phyloP scores from a whole-genome alignment of 805 yeast species.

The Spathaspora arborariae region DNA sequence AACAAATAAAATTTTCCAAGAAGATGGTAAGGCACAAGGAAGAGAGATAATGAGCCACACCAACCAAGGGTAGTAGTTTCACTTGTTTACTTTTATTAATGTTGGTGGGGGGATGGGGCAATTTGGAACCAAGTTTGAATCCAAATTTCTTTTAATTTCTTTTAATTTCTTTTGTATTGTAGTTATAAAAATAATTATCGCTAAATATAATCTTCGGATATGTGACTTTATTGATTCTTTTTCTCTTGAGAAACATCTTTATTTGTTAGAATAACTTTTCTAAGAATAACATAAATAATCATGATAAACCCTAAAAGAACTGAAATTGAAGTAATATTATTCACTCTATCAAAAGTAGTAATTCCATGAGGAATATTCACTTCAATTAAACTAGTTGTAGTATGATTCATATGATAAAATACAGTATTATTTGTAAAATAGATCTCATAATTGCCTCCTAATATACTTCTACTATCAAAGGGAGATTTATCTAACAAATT shows the following conservation, averaged over 20 bases:
- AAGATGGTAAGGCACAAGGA: neutral
- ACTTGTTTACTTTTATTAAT: too few species aligned
- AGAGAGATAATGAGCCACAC: neutral
- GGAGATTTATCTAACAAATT: constrained; percentile 32
- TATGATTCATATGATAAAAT: constrained; percentile 26
- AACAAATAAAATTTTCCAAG: neutral
- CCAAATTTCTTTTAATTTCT: neutral
- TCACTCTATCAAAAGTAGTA: constrained; percentile 7
- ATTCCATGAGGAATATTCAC: constrained; percentile 8
- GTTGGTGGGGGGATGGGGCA: too few species aligned
- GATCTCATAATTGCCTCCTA: constrained; percentile 29
- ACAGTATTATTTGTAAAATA: constrained; percentile 39
- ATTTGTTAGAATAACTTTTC: constrained; percentile 1
- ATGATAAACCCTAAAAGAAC: constrained; percentile 7
- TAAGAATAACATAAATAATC: constrained; percentile 3
- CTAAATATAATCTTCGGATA: neutral
- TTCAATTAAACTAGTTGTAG: neutral
- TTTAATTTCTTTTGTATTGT: neutral
- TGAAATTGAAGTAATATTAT: constrained; percentile 7
- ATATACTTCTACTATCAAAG: constrained; percentile 23
- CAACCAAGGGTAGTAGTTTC: neutral
- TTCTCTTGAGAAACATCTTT: neutral
- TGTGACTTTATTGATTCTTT: constrained; percentile 3
- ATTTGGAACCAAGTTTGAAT: too few species aligned
- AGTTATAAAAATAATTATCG: neutral